Base-by-base conservation (phyloP, 2,329 filamentous ascomycete genomes). In the Zasmidium angulare region DNA sequence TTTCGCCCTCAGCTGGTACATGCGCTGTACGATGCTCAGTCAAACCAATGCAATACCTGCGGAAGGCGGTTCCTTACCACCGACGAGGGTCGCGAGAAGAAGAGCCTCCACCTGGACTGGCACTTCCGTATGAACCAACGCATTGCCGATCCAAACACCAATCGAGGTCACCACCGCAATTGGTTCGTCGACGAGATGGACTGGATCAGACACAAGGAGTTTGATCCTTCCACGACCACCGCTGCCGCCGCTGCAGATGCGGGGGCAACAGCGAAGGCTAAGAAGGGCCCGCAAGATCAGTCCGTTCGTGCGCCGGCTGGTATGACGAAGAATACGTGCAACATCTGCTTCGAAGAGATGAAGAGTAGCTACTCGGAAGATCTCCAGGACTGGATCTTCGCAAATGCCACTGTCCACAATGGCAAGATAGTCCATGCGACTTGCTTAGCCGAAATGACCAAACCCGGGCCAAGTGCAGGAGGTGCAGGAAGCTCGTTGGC, bases 341-440 rank as follows among this genome's bases (percentile, higher is more conserved):
- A 92, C 1, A 96, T 99, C 67, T 98, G 95, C 74, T 93, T 96
- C 74, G 95, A 99, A 73, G 89, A 89, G 66, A 98, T 99, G 69
- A 89, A 96, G 77, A 91, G 90, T 65, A 89, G 89, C 65, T 98
- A 92, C 89, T 87, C 93, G 6, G 91, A 96, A 68, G 91, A 96
- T 63, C 90, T 89, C 19, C 92, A 98, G 75, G 93, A 99, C 71
- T 98, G 93, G 84, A 93, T 99, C 46, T 98, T 95, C 90, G 88
- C 91, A 74, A 93, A 99, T 74, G 90, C 93, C 0, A 82, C 90
- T 53, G 84, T 88, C 64, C 85, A 96, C 26, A 90, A 89, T 36
- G 86, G 83, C 57, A 86, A 91, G 63, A 89, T 95, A 17, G 98
- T 91, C 69, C 95, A 99, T 75, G 91, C 89, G 11, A 96, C 87